Percentiles rank a stretch among this genome's conserved stretches.
phyloP scores from a whole-genome alignment of 371 early-diverging fungal species.

The Chytridiales sp. region DNA sequence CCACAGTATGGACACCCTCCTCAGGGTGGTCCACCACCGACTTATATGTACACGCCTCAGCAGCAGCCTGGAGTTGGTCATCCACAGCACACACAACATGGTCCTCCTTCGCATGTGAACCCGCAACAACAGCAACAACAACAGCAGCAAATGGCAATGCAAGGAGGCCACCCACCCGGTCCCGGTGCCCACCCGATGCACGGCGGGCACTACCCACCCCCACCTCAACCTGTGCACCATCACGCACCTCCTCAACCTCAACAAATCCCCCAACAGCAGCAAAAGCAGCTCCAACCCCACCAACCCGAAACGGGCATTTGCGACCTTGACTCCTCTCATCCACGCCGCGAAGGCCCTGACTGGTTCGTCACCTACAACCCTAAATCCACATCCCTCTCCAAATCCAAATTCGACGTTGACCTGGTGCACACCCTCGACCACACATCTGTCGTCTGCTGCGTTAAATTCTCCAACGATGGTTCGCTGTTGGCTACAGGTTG shows the following conservation, averaged over 20 bases:
- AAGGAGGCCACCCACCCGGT: constrained; percentile 24
- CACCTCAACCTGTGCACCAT: background rate
- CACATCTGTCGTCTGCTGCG: constrained; percentile 91
- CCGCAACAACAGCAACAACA: constrained; percentile 22
- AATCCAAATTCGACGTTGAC: constrained; percentile 70
- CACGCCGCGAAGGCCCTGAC: constrained; percentile 80
- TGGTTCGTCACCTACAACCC: constrained; percentile 70
- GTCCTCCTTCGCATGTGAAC: constrained; percentile 33
- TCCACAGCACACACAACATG: background rate
- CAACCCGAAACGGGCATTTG: constrained; percentile 54
- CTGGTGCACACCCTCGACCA: constrained; percentile 86
- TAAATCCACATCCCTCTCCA: constrained; percentile 22
- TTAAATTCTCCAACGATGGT: constrained; percentile 91
- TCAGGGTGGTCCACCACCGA: constrained; percentile 1
- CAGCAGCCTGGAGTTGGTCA: background rate
- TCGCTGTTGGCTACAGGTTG: constrained; percentile 93
- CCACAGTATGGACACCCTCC: constrained; percentile 11
- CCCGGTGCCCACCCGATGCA: background rate
- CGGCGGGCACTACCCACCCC: background rate
- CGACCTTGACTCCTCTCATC: constrained; percentile 83
- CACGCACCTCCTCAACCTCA: constrained; percentile 14
- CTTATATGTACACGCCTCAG: background rate
- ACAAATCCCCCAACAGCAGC: constrained; percentile 10
- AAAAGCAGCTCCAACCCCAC: constrained; percentile 16
- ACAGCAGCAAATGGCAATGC: constrained; percentile 10